Conservation (phyloP, 805 yeast species). For the Jamesozyma rosinii region DNA sequence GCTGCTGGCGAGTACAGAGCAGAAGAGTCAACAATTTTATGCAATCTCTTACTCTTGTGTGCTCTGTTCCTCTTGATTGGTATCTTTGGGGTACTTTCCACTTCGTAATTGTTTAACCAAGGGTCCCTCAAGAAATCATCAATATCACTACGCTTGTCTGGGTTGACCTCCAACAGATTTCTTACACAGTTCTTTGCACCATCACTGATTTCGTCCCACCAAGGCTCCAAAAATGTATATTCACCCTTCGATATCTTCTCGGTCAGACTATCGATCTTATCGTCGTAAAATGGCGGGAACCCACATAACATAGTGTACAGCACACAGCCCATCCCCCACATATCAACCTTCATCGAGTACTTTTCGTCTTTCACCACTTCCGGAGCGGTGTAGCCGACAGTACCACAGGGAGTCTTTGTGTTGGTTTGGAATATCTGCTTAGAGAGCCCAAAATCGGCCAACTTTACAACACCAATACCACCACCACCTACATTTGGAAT, state of each 20-base stretch:
- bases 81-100: constrained; percentile 2
- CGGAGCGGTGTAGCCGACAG: constrained; percentile 97
- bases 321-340: constrained; percentile 99
- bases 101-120: constrained; percentile 41
- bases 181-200: constrained; percentile 65
- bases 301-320: constrained; percentile 90
- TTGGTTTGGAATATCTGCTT: constrained; percentile 81
- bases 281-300: constrained; percentile 92
- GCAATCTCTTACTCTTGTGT: constrained; percentile 11
- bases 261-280: constrained; percentile 53
- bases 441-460: constrained; percentile 93
- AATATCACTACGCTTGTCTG: constrained; percentile 55
- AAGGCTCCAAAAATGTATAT: constrained; percentile 64
- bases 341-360: constrained; percentile 89
- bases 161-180: constrained; percentile 60
- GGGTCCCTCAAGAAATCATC: constrained; percentile 63
- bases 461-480: constrained; percentile 76
- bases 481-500: constrained; percentile 81
- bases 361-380: constrained; percentile 91
- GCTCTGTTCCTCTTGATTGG: constrained; percentile 19
- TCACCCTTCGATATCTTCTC: constrained; percentile 64
- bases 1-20: constrained; percentile 59
- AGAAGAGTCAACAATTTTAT: constrained; percentile 15
- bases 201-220: constrained; percentile 78
- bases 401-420: constrained; percentile 96